Percentiles rank a stretch among this genome's conserved stretches.
These are phyloP conservation scores for Nakataea oryzae DNA, from an alignment of 2,329 filamentous ascomycete genomes.

Conservation along the genomic window DNA sequence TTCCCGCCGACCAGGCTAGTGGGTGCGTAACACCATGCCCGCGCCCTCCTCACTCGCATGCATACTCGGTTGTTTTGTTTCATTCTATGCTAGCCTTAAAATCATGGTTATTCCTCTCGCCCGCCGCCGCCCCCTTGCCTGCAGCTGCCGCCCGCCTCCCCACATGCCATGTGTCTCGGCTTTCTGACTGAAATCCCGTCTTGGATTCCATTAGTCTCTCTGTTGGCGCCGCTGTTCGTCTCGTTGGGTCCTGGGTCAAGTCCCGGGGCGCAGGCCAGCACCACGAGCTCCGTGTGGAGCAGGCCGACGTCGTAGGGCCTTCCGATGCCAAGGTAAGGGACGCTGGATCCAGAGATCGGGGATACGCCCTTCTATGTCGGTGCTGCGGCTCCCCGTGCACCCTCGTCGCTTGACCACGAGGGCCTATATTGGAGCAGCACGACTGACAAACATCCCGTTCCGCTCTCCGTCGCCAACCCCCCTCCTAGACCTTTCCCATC, in stretches of 20 bases:
- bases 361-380: not conserved
- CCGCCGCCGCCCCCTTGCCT: not conserved
- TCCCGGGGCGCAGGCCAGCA: conserved; percentile 60
- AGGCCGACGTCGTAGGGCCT: conserved; percentile 60
- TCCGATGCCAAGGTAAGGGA: conserved; percentile 66
- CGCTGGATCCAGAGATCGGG: not conserved
- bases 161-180: not conserved
- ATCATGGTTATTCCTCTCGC: not conserved
- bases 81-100: conserved; percentile 5
- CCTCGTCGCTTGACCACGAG: not conserved
- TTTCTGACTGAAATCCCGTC: not conserved
- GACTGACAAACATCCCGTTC: not conserved
- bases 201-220: conserved; percentile 50
- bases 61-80: conserved; percentile 5
- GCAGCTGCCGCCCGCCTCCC: no score
- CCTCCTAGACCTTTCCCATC: conserved; percentile 67
- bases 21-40: conserved; percentile 43
- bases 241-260: conserved; percentile 67
- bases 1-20: conserved; percentile 60
- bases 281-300: conserved; percentile 69
- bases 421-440: not conserved
- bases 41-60: not conserved
- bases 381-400: not conserved
- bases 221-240: conserved; percentile 68
- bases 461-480: not conserved